A percentile compares a stretch with the other conserved stretches of the same genome.
phyloP scores from a whole-genome alignment of 1,284 basidiomycete genomes.

The Boletus sp. region DNA sequence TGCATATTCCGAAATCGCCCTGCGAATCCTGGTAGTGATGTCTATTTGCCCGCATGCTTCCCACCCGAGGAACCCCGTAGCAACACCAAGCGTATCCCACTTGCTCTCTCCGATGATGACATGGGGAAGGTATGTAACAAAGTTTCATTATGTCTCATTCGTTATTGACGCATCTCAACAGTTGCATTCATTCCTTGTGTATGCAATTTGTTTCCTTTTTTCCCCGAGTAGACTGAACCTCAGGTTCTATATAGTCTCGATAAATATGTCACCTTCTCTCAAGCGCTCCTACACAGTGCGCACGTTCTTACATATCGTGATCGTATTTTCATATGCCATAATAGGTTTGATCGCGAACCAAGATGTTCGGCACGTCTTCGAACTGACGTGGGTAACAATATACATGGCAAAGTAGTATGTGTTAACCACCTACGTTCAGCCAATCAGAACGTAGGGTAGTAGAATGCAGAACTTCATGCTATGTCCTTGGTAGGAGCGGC shows the following conservation, averaged over 20 bases:
- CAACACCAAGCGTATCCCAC: constrained; percentile 1
- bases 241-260: constrained; percentile 49
- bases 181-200: constrained; percentile 63
- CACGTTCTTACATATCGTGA: constrained; percentile 3
- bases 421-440: constrained; percentile 37
- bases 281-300: constrained; percentile 60
- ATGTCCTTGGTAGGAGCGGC: constrained; percentile 72
- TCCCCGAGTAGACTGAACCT: background rate
- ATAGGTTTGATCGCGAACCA: constrained; percentile 51
- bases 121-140: constrained; percentile 26
- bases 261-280: constrained; percentile 67
- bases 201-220: constrained; percentile 26
- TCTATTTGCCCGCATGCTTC: constrained; percentile 49
- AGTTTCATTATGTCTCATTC: constrained; percentile 3
- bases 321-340: constrained; percentile 8
- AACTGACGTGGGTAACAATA: constrained; percentile 53
- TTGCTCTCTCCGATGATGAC: constrained; percentile 28
- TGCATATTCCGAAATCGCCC: constrained; percentile 51
- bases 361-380: constrained; percentile 54
- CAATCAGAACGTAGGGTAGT: constrained; percentile 63
- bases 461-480: constrained; percentile 62
- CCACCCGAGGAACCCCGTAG: constrained; percentile 33
- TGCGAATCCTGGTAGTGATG: constrained; percentile 42
- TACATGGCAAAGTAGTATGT: background rate
- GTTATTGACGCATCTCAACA: constrained; percentile 30